Percentiles rank a stretch among this genome's conserved stretches.
These are phyloP conservation scores for Fraxinus dipetala DNA, from an alignment of 305 asterid species.

Conservation along the genomic window DNA sequence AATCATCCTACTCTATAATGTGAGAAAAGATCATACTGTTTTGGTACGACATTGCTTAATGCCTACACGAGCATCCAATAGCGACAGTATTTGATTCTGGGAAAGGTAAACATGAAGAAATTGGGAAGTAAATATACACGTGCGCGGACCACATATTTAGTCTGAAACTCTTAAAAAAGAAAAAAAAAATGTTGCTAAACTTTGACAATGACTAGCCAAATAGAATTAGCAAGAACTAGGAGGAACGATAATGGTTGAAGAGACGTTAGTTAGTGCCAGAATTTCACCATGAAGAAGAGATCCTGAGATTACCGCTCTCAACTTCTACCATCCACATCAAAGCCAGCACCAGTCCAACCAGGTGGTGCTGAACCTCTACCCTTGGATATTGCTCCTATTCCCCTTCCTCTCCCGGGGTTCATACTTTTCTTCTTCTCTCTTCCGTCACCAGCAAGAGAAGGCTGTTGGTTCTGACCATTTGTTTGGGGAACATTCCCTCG, in stretches of 20 bases:
- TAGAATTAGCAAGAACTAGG: not conserved
- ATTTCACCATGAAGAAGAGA: slow-evolving; percentile 17
- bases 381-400: slow-evolving; percentile 74
- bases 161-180: too few species aligned
- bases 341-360: slow-evolving; percentile 97
- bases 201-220: not conserved
- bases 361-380: slow-evolving; percentile 61
- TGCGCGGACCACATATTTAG: too few species aligned
- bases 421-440: slow-evolving; percentile 50
- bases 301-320: slow-evolving; percentile 30
- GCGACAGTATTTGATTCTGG: not conserved
- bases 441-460: slow-evolving; percentile 36
- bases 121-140: not conserved
- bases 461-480: slow-evolving; percentile 26
- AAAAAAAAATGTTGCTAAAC: not conserved
- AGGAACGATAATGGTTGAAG: not conserved
- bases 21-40: not conserved
- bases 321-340: slow-evolving; percentile 78
- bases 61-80: not conserved
- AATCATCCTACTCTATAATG: not conserved
- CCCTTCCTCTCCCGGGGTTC: slow-evolving; percentile 68
- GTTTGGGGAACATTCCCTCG: not conserved
- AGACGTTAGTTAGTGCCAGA: not conserved
- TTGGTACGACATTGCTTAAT: not conserved
- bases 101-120: not conserved